Evolutionary conservation across 2,329 filamentous ascomycete genomes (phyloP).

Genomic region (Fusarium sp.): DNA sequence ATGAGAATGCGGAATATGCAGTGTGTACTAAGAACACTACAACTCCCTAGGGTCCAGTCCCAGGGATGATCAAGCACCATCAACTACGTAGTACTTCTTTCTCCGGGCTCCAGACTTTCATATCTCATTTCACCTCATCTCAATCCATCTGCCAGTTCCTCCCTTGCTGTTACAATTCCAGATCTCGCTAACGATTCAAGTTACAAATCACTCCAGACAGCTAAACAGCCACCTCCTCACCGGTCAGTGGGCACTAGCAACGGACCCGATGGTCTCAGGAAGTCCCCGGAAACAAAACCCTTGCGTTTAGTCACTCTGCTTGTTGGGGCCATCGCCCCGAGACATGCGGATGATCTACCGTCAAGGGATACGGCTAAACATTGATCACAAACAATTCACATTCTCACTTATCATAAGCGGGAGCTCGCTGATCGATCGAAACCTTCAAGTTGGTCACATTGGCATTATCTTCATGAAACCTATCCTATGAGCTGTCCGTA

Average conservation of each 20-base stretch:
- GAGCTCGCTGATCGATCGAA: conserved; percentile 8
- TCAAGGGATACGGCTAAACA: conserved; percentile 28
- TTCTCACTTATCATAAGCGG: conserved; percentile 16
- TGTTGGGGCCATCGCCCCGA: conserved; percentile 21
- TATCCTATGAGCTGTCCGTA: neutral
- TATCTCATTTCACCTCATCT: neutral
- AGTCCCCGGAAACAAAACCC: conserved; percentile 2
- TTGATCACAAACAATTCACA: conserved; percentile 34
- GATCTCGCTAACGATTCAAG: neutral
- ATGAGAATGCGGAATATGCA: neutral
- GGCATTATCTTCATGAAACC: neutral
- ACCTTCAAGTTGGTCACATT: neutral
- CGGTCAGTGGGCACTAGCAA: neutral
- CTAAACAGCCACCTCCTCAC: too few species aligned
- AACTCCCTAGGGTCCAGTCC: neutral
- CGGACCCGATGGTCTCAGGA: neutral
- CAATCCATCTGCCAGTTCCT: conserved; percentile 2
- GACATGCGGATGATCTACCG: conserved; percentile 32
- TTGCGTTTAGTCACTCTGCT: conserved; percentile 11
- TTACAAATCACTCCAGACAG: neutral
- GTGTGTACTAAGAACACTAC: neutral
- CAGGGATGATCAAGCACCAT: neutral
- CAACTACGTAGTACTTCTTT: neutral
- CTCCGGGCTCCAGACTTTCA: conserved; percentile 6
- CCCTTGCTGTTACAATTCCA: conserved; percentile 15